Percentiles rank a stretch among this genome's conserved stretches.
Evolutionary conservation across 495 filamentous ascomycete genomes (phyloP).

Genomic region (Penicillium angulare): DNA sequence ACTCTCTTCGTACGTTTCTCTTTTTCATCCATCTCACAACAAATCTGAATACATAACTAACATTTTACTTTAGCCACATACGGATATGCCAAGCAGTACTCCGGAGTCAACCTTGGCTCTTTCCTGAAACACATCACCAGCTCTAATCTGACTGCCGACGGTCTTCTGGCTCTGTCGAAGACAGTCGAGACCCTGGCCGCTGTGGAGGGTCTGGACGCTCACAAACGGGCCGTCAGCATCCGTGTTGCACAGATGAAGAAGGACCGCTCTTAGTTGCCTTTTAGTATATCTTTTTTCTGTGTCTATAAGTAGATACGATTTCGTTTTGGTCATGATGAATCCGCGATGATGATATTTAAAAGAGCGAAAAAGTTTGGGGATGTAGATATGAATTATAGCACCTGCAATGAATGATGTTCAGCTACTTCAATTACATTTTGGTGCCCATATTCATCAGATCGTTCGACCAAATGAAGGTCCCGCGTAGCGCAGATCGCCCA

Average conservation of each 20-base stretch:
- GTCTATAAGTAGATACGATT: constrained; percentile 5
- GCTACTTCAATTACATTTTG: no score
- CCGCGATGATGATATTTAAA: constrained; percentile 22
- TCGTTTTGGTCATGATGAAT: constrained; percentile 15
- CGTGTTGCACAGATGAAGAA: constrained; percentile 67
- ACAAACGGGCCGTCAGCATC: constrained; percentile 88
- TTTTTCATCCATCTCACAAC: background rate
- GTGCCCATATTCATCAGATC: no score
- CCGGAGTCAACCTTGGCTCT: constrained; percentile 90
- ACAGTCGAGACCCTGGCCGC: constrained; percentile 93
- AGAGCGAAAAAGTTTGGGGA: constrained; percentile 5
- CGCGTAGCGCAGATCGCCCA: no score
- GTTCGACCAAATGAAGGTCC: no score
- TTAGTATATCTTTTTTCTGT: background rate
- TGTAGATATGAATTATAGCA: background rate
- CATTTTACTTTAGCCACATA: constrained; percentile 69
- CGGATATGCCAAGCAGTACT: constrained; percentile 97
- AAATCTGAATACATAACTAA: no score
- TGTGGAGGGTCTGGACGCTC: constrained; percentile 93
- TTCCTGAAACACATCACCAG: constrained; percentile 97
- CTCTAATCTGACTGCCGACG: constrained; percentile 81
- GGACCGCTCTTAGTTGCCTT: constrained; percentile 20
- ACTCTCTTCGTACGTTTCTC: constrained; percentile 80
- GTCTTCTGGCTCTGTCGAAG: constrained; percentile 74
- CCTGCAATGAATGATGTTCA: background rate